Evolutionary conservation across 176 grass and related monocot genomes (phyloP).

Genomic region (Aegilops longissima): DNA sequence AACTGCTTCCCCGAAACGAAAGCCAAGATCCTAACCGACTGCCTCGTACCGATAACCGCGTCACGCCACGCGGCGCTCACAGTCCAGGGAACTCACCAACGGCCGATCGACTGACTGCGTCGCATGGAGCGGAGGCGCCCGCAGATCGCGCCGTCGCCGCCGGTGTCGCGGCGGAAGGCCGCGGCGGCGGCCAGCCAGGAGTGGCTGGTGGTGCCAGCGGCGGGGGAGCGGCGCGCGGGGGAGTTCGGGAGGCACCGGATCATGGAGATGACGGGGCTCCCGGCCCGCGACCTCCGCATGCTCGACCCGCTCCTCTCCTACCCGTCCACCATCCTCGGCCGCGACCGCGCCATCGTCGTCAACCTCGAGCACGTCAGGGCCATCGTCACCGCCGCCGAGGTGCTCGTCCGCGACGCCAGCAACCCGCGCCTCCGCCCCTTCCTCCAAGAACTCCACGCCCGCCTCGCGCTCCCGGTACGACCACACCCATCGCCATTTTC

Average conservation of each 20-base stretch:
- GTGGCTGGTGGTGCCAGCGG: conserved; percentile 83
- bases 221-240: conserved; percentile 37
- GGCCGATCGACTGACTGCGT: too few species aligned
- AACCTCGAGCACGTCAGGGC: conserved; percentile 84
- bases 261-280: conserved; percentile 84
- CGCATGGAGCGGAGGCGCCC: conserved; percentile 34
- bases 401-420: conserved; percentile 57
- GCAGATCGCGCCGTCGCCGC: background rate
- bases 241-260: conserved; percentile 74
- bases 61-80: background rate
- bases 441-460: conserved; percentile 58
- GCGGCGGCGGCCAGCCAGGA: conserved; percentile 44
- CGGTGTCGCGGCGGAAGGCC: conserved; percentile 50
- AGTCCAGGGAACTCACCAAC: background rate
- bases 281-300: conserved; percentile 69
- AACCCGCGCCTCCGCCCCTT: conserved; percentile 49
- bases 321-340: conserved; percentile 80
- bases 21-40: background rate
- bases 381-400: conserved; percentile 74
- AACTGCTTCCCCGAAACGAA: too few species aligned
- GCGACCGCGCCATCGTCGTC: conserved; percentile 78
- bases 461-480: conserved; percentile 34
- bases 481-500: background rate
- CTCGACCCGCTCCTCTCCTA: conserved; percentile 82
- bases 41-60: background rate